A percentile compares a stretch with the other conserved stretches of the same genome.
phyloP scores from a whole-genome alignment of 2,329 filamentous ascomycete genomes.

The Xylaria sp. region DNA sequence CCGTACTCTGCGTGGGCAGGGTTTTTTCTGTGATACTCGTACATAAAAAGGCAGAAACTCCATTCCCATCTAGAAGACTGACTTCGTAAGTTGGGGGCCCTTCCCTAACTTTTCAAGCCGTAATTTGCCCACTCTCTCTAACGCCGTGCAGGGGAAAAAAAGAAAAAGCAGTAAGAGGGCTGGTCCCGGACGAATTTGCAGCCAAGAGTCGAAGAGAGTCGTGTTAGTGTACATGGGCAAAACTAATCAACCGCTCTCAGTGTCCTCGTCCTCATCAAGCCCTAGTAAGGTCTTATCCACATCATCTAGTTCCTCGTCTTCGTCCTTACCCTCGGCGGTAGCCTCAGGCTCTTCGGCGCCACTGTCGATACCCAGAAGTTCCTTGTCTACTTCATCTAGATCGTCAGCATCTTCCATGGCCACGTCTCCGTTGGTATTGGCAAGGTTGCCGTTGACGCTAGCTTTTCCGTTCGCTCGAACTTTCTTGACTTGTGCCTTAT shows the following conservation, averaged over 20 bases:
- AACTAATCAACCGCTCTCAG: constrained; percentile 43
- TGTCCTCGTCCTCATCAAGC: constrained; percentile 49
- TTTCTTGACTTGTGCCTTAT: constrained; percentile 47
- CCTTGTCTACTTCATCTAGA: constrained; percentile 67
- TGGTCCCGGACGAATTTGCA: constrained; percentile 18
- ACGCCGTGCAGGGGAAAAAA: constrained; percentile 34
- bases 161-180: constrained; percentile 12
- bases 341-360: constrained; percentile 54
- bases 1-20: constrained; percentile 15
- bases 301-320: constrained; percentile 56
- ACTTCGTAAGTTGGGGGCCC: constrained; percentile 2
- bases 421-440: constrained; percentile 55
- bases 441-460: constrained; percentile 49
- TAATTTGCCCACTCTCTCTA: constrained; percentile 28
- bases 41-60: constrained; percentile 27
- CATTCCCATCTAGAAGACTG: constrained; percentile 22
- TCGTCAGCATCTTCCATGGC: constrained; percentile 61
- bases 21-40: constrained; percentile 22
- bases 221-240: constrained; percentile 1
- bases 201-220: constrained; percentile 16
- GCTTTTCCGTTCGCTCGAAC: constrained; percentile 45
- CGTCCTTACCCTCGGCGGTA: constrained; percentile 54
- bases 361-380: constrained; percentile 59
- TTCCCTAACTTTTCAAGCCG: constrained; percentile 9
- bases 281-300: constrained; percentile 50